Percentiles rank a stretch among this genome's conserved stretches.
phyloP scores from a whole-genome alignment of 192 early-diverging fungal species.

The Podila horticola region DNA sequence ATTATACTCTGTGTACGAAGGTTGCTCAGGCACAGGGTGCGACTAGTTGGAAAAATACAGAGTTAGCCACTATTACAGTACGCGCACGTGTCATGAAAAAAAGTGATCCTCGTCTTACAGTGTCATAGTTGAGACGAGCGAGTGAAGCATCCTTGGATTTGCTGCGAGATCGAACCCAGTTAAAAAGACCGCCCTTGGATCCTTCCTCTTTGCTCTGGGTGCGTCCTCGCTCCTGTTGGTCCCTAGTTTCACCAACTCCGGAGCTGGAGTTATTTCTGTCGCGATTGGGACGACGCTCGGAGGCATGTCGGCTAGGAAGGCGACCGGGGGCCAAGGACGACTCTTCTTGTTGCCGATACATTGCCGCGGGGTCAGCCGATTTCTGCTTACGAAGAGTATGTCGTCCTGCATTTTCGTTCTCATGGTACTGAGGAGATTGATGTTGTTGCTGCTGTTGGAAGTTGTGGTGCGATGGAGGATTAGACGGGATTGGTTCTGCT shows the following conservation, averaged over 20 bases:
- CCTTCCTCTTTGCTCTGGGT: constrained; percentile 16
- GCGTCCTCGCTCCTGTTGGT: constrained; percentile 27
- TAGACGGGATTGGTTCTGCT: constrained; percentile 1
- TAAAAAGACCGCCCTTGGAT: constrained; percentile 31
- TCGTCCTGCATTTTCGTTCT: not conserved
- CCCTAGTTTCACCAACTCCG: constrained; percentile 3
- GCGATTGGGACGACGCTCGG: constrained; percentile 27
- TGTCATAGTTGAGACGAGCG: constrained; percentile 24
- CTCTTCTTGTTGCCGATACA: constrained; percentile 40
- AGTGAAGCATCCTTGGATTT: constrained; percentile 35
- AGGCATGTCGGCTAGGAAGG: constrained; percentile 27
- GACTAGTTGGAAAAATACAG: not conserved
- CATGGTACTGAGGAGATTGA: not conserved
- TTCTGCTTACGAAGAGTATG: constrained; percentile 35
- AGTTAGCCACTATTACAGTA: too few species aligned
- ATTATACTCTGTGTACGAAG: constrained; percentile 43
- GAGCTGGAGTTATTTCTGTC: constrained; percentile 7
- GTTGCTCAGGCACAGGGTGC: constrained; percentile 23
- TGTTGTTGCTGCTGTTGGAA: not conserved
- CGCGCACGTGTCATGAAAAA: too few species aligned
- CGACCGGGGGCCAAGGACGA: not conserved
- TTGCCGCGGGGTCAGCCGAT: constrained; percentile 29
- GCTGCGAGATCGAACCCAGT: constrained; percentile 38
- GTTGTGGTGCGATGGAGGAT: not conserved
- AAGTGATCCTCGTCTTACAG: constrained; percentile 8